Conservation (phyloP, 164 flowering plant species). For the Tetracentron sinense region DNA sequence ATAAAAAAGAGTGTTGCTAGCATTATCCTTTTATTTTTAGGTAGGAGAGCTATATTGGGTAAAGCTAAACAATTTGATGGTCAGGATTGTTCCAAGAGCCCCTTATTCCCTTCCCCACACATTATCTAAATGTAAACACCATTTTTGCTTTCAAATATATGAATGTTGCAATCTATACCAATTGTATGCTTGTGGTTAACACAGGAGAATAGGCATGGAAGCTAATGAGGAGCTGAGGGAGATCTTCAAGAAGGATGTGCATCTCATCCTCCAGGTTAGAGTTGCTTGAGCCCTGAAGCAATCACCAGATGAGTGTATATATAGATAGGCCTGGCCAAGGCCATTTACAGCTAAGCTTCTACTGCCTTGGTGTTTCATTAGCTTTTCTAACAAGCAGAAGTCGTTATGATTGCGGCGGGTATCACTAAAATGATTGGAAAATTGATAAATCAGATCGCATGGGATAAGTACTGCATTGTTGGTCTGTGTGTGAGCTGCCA, state of each 20-base stretch:
- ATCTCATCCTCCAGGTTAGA: conserved; percentile 77
- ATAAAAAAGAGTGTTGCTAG: no score
- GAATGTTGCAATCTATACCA: neutral
- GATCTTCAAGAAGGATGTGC: conserved; percentile 82
- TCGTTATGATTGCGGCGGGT: no score
- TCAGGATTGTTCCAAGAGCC: no score
- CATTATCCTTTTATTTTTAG: no score
- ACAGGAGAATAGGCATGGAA: conserved; percentile 51
- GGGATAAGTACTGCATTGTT: no score
- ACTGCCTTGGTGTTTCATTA: neutral
- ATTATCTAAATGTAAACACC: neutral
- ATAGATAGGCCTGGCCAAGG: neutral
- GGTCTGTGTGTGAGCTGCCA: no score
- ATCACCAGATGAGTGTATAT: neutral
- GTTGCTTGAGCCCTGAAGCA: conserved; percentile 25
- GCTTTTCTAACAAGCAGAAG: neutral
- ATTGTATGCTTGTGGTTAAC: neutral
- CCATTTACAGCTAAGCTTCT: neutral
- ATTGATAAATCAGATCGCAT: no score
- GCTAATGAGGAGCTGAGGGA: conserved; percentile 88
- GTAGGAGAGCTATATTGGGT: no score
- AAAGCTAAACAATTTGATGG: no score
- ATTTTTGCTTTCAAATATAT: neutral
- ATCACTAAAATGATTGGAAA: no score
- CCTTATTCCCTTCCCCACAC: no score